phyloP scores from a whole-genome alignment of 257 asterid genomes.

The Solanum pennellii region DNA sequence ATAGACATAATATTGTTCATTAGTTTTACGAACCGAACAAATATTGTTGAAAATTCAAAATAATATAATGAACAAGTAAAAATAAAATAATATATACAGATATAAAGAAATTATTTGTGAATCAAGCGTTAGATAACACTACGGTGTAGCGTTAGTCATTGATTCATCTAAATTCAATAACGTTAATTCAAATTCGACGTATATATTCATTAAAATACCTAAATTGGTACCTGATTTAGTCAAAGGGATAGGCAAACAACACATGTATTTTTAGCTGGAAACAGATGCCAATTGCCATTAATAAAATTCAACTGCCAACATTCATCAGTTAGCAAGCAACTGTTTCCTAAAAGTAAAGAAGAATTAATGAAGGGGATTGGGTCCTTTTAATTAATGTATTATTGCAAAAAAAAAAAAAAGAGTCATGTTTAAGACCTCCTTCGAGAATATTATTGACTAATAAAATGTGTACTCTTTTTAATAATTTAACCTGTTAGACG shows the following conservation, averaged over 20 bases:
- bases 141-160: neutral
- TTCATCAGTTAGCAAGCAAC: constrained; percentile 1
- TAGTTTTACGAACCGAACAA: neutral
- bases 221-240: neutral
- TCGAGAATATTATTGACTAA: neutral
- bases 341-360: neutral
- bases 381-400: neutral
- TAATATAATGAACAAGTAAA: too few relatives aligned
- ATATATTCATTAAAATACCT: neutral
- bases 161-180: neutral
- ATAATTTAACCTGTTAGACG: too few relatives aligned
- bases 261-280: neutral
- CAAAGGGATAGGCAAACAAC: neutral
- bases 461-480: too few relatives aligned
- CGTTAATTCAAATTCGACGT: neutral
- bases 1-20: neutral
- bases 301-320: neutral
- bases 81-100: too few relatives aligned
- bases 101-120: too few relatives aligned
- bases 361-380: neutral
- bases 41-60: neutral
- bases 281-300: neutral
- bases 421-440: neutral
- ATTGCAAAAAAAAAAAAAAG: neutral
- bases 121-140: neutral